Evolutionary conservation across 805 yeast genomes (phyloP), one percentile per base, ranked within the genome.

Genomic region (Myxozyma kluyveri): DNA sequence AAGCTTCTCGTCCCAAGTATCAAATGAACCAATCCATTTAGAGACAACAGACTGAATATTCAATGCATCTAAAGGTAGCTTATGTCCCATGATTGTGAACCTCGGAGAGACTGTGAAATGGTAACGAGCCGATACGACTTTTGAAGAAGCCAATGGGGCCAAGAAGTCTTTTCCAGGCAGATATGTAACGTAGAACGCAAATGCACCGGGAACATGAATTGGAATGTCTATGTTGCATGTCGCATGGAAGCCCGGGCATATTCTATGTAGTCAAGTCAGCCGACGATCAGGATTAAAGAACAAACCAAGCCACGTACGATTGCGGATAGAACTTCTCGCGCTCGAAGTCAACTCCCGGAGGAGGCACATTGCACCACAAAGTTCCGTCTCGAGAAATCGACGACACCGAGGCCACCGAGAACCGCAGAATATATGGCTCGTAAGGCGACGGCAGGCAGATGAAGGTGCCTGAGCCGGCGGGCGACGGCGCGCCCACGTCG

Each of bases 21-120:
- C 65, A 31, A 75, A 66, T 1, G 80, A 76, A 1, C 97, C 96
- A 71, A 90, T 79, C 91, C 96, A 88, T 71, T 91, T 91, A 36
- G 96, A 87, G 3, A 91, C 80, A 37, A 93, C 82, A 0, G 96
- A 80, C 68, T 90, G 93, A 65, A 91, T 73, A 43, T 87, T 84
- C 56, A 91, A 77, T 6, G 90, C 77, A 64, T 90, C 87, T 64
- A 90, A 76, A 1, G 91, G 84, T 27, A 90, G 61, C 59, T 75
- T 81, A 17, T 74, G 65, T 39, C 72, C 80, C 42, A 77, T 75
- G 50, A 87, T 72, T 39, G 72, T 71, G 52, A 91, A 75, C 12
- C 82, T 80, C 2, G 96, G 95, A 1, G 90, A 88, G 10, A 85
- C 95, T 27, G 81, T 83, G 67, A 91, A 87, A 56, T 74, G 65